Base-by-base conservation (phyloP, 2,329 filamentous ascomycete species). In the Aurifilum marmelostoma region DNA sequence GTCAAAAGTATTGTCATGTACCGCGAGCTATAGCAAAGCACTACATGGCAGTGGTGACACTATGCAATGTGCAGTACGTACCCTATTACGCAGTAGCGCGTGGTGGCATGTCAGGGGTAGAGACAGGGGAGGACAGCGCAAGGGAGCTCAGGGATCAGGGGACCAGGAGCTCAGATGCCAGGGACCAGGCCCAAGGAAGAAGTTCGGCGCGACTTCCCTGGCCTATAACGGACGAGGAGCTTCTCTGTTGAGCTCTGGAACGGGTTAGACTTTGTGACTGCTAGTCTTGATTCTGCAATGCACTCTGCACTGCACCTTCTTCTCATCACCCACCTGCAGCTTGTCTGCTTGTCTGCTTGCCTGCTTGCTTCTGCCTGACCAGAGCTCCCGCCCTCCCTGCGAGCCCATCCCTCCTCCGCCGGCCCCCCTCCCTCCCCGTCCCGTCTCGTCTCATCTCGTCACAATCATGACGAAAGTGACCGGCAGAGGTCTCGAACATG, bases 171-270 rank as follows among this genome's bases (percentile, higher is more conserved):
- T 18, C 52, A 56, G 24, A 21, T n/a, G 29, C 14, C 56, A 59
- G 32, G 56, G 32, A 59, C 56, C 29, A 37, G 56, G 56, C 56
- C 56, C n/a, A 59, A 9, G 56, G 56, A 6, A 34, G 56, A 59
- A 59, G 56, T 59, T 59, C 56, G 56, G 56, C 56, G 29, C 56
- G 32, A 59, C 56, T 59, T n/a, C 56, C 56, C 56, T 59, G 56
- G 21, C 29, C 56, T 34, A 59, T 59, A 37, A n/a, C 29, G 56
- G 56, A 37, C 29, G 32, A n/a, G 56, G 32, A 59, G 32, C 56
- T 37, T 37, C 27, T 32, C 56, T 59, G 56, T 21, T 37, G 32
- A 37, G 29, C 29, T 59, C 56, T n/a, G 16, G 21, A 32, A 59
- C 56, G 29, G 32, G 56, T 59, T 59, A 59, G 56, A 12, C 56